Conservation (phyloP, 768 basidiomycete genomes). For the Amanita rimosa region DNA sequence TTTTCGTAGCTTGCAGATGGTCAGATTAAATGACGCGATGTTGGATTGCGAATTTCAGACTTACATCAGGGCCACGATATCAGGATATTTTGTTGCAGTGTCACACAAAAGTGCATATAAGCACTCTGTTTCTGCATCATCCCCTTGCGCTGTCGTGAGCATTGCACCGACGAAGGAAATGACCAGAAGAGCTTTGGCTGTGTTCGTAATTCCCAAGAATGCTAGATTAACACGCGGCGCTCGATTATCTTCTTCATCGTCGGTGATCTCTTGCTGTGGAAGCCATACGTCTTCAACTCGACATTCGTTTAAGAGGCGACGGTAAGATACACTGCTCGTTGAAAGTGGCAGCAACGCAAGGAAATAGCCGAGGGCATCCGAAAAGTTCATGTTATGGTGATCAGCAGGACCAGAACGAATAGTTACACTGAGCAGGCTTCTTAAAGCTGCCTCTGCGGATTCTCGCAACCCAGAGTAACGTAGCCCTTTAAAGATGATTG, state of each 20-base stretch:
- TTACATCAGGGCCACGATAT: conserved; percentile 62
- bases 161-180: conserved; percentile 71
- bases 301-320: conserved; percentile 52
- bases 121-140: conserved; percentile 74
- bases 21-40: conserved; percentile 5
- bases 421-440: conserved; percentile 54
- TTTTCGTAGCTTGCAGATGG: conserved; percentile 49
- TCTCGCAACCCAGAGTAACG: conserved; percentile 55
- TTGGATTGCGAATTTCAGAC: conserved; percentile 18
- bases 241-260: conserved; percentile 27
- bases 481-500: conserved; percentile 81
- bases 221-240: conserved; percentile 44
- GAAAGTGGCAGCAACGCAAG: conserved; percentile 66
- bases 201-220: conserved; percentile 53
- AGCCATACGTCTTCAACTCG: conserved; percentile 36
- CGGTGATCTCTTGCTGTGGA: conserved; percentile 23
- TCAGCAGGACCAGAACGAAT: conserved; percentile 33
- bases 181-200: conserved; percentile 55
- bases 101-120: conserved; percentile 70
- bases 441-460: conserved; percentile 48
- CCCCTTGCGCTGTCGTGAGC: conserved; percentile 62
- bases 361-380: conserved; percentile 68
- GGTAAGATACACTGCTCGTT: conserved; percentile 42
- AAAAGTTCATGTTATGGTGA: conserved; percentile 31
- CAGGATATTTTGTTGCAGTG: conserved; percentile 55